phyloP scores from a whole-genome alignment of 768 basidiomycete species.

The Roridomyces roridus region DNA sequence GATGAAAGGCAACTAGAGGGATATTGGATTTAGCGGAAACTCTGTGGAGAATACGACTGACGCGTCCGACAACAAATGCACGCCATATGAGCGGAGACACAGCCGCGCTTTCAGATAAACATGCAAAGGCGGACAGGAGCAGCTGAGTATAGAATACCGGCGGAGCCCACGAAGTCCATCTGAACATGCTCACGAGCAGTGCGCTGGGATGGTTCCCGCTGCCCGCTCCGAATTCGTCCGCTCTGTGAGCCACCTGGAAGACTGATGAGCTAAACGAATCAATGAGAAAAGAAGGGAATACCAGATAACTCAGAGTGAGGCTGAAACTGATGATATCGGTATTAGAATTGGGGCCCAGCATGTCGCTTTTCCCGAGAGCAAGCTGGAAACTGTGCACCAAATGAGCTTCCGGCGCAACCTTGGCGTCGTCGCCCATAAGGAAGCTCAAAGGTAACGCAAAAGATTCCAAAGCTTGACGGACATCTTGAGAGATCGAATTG shows the following conservation, averaged over 20 bases:
- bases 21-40: neutral
- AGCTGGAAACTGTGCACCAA: conserved; percentile 71
- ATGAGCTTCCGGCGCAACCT: conserved; percentile 72
- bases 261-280: conserved; percentile 2
- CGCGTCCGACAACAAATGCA: conserved; percentile 74
- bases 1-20: conserved; percentile 63
- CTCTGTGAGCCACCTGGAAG: conserved; percentile 61
- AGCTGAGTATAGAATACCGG: conserved; percentile 72
- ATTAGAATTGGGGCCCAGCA: conserved; percentile 62
- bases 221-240: conserved; percentile 68
- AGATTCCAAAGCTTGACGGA: conserved; percentile 63
- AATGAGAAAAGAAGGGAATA: conserved; percentile 31
- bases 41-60: conserved; percentile 40
- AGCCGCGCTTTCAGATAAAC: conserved; percentile 57
- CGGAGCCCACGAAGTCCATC: conserved; percentile 70
- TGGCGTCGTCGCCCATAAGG: conserved; percentile 71
- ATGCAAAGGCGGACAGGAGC: conserved; percentile 66
- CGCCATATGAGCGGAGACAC: conserved; percentile 61
- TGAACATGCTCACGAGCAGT: conserved; percentile 59
- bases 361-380: conserved; percentile 61
- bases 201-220: conserved; percentile 57
- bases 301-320: conserved; percentile 66
- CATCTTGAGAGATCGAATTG: conserved; percentile 54
- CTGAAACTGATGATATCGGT: conserved; percentile 71
- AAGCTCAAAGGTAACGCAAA: conserved; percentile 65